Evolutionary conservation across 768 basidiomycete species (phyloP), one percentile per base, ranked within the genome.

Genomic region (Trametes maxima): DNA sequence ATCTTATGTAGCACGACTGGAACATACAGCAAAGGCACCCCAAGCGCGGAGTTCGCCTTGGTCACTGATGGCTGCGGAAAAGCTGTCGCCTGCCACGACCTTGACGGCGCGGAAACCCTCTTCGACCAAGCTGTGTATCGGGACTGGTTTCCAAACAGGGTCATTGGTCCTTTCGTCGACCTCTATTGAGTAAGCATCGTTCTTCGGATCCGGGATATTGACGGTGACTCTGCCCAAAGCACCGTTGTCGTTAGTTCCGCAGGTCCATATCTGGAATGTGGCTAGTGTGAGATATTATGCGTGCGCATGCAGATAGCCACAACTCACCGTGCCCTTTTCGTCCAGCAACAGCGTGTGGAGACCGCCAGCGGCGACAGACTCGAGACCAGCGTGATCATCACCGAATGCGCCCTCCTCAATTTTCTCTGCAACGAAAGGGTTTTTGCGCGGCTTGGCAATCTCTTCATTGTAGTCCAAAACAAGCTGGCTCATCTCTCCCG

Each of bases 401-500:
- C 92, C 94, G 62, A 94, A 87, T 14, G 78, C 79, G 11, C 86
- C 91, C 44, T 87, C 79, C 59, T 82, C 77, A 14, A 94, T 91
- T 73, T 88, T 84, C 68, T 86, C 78, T 67, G 94, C 88, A 22
- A 92, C 81, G 88, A 89, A 92, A 0, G 74, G 63, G 71, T 92
- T 94, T 58, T 87, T 82, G 68, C 83, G 88, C 10, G 95, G 95
- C 65, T 87, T 88, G 54, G 81, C 75, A 57, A 89, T 81, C 73
- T 96, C 93, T 59, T 79, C 85, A 35, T 94, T 77, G 50, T 77
- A 70, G 64, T 87, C 85, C 79, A 96, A 84, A 35, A 95, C 97
- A 69, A 97, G 90, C 74, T 98, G 95, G 33, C 95, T 95, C 77
- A 94, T 94, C 74, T 96, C 95, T 25, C 94, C 95, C 12, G 89